A percentile compares a stretch with the other conserved stretches of the same genome.
These are phyloP conservation scores for Cordyceps tenuipes DNA, from an alignment of 2,329 filamentous ascomycete genomes.

Conservation along the genomic window DNA sequence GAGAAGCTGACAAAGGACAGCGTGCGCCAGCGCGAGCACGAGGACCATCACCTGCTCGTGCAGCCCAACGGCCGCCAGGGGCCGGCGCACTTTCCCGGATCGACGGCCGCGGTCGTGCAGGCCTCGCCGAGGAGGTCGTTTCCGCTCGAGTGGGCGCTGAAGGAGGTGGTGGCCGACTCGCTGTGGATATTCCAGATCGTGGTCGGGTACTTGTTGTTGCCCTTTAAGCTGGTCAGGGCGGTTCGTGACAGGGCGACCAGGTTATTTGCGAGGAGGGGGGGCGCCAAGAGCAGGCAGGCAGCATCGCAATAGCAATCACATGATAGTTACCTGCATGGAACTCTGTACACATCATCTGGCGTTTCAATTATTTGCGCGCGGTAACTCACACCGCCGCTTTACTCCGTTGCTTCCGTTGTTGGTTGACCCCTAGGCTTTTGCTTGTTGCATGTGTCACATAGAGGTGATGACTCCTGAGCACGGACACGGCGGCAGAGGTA, in stretches of 20 bases:
- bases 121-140: constrained; percentile 16
- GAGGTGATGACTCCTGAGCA: too few species aligned
- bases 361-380: neutral
- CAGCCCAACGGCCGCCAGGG: constrained; percentile 18
- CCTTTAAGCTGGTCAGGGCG: neutral
- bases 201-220: neutral
- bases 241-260: neutral
- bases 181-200: constrained; percentile 1
- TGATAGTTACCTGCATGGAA: too few species aligned
- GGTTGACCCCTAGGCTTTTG: too few species aligned
- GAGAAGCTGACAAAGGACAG: constrained; percentile 21
- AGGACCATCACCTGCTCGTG: constrained; percentile 21
- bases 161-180: constrained; percentile 4
- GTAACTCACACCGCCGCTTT: too few species aligned
- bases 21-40: constrained; percentile 19
- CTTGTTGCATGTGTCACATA: neutral
- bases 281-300: neutral
- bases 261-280: neutral
- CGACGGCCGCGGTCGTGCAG: constrained; percentile 17
- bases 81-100: constrained; percentile 20
- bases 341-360: neutral
- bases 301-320: neutral
- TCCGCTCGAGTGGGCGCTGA: constrained; percentile 16
- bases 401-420: too few species aligned
- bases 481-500: too few species aligned